Conservation (phyloP, 257 asterid genomes). For the Oldenlandia corymbosa region DNA sequence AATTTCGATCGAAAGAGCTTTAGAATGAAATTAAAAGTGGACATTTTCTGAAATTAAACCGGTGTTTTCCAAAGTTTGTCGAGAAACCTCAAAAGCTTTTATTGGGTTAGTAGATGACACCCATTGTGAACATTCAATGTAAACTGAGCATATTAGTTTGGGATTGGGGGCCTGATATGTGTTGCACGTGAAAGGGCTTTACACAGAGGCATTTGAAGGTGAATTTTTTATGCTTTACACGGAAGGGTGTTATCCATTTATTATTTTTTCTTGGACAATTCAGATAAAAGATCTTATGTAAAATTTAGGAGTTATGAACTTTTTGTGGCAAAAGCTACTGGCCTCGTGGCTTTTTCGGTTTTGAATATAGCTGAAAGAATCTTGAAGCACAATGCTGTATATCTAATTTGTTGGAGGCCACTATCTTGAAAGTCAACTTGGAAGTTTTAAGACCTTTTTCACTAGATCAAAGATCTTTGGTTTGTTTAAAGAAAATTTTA, state of each 20-base stretch:
- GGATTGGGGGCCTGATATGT: background rate
- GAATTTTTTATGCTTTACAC: too few species aligned
- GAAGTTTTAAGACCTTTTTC: background rate
- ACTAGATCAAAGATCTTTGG: background rate
- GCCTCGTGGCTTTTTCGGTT: background rate
- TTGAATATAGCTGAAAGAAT: background rate
- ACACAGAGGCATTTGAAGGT: too few species aligned
- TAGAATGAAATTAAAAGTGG: background rate
- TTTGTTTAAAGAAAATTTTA: background rate
- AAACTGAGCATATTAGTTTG: background rate
- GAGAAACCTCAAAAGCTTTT: background rate
- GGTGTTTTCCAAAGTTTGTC: background rate
- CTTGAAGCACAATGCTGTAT: background rate
- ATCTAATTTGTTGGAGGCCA: background rate
- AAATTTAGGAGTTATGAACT: background rate
- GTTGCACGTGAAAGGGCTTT: background rate
- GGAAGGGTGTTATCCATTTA: too few species aligned
- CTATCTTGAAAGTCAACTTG: background rate
- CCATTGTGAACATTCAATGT: background rate
- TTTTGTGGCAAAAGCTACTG: background rate
- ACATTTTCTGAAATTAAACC: slow-evolving; percentile 3
- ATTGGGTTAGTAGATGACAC: background rate
- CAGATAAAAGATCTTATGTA: background rate
- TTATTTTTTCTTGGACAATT: too few species aligned
- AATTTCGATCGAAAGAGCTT: background rate